Base-by-base conservation (phyloP, 352 stramenopile genomes). In the Phytopythium cucurbitacearum region DNA sequence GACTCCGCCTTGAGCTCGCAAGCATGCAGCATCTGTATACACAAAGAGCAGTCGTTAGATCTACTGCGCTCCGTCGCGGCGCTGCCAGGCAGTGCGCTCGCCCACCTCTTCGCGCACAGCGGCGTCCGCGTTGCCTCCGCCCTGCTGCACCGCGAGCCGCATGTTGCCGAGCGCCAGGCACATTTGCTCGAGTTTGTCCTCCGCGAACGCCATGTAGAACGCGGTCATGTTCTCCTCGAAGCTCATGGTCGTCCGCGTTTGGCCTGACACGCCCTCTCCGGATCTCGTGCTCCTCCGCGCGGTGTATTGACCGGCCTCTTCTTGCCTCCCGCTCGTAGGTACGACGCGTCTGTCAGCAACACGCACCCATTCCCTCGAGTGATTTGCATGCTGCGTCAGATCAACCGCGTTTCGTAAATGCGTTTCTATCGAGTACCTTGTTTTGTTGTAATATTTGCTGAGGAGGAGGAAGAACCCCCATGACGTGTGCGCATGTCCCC, bases 171-270 rank as follows among this genome's bases (percentile, higher is more conserved):
- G 64, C 41, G 80, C 69, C 51, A 85, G 77, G 41, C 75, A 85
- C 44, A 85, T 72, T 39, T 69, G 65, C 40, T 91, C 82, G 34
- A 91, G 56, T 53, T 84, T 71, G 41, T 87, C 63, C 66, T 93
- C 82, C 21, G 82, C 82, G 44, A 89, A 69, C 52, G 73, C 82
- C 75, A 89, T 77, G 72, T 91, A 89, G 67, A 93, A 93, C 55
- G 72, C 62, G 56, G 69, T 89, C 62, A 93, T 69, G 65, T 80
- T 84, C 56, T 89, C 76, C 59, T 93, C 73, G 57, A 93, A 93
- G 69, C 68, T 75, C 76, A 87, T 90, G 41, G 32, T 39, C 35
- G 9, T 34, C 43, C 7, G 37, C 21, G 42, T 9, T 28, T 28
- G 21, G 21, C 21, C 21, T 28, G 11, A 12, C 11, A 43, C n/a